Conservation (phyloP, 768 basidiomycete species). For the Lentinula lateritia region DNA sequence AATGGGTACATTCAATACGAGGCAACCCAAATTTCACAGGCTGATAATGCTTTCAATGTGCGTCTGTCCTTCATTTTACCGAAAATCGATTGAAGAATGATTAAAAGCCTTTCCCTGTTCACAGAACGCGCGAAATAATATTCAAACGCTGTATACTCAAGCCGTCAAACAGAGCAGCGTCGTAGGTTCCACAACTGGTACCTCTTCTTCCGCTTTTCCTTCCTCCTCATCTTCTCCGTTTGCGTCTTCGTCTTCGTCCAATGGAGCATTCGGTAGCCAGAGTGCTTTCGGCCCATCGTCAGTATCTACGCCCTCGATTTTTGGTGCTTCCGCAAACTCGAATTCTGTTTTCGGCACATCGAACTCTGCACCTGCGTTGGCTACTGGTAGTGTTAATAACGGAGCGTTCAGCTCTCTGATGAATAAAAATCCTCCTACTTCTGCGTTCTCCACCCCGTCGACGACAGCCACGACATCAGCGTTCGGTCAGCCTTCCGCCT, state of each 20-base stretch:
- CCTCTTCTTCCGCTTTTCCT: conserved; percentile 13
- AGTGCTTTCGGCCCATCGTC: conserved; percentile 30
- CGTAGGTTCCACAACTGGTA: conserved; percentile 3
- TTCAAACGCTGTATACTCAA: conserved; percentile 44
- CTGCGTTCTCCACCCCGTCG: conserved; percentile 16
- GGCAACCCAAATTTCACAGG: conserved; percentile 43
- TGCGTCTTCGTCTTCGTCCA: conserved; percentile 12
- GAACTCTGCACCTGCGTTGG: not conserved
- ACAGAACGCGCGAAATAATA: conserved; percentile 45
- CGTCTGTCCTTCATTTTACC: conserved; percentile 1
- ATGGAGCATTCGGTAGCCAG: conserved; percentile 18
- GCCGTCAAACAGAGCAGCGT: conserved; percentile 38
- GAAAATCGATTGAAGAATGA: not conserved
- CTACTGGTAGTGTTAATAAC: conserved; percentile 6
- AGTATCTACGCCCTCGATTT: conserved; percentile 18
- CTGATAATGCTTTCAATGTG: conserved; percentile 43
- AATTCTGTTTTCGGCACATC: not conserved
- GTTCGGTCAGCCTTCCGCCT: conserved; percentile 5
- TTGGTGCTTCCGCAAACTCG: conserved; percentile 14
- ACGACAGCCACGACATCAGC: conserved; percentile 14
- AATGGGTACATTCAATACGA: conserved; percentile 51
- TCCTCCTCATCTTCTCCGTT: conserved; percentile 16
- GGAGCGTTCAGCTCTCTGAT: conserved; percentile 1
- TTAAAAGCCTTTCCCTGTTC: not conserved
- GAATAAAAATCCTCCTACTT: not conserved